Base-by-base conservation (phyloP, 257 asterid species). In the Fraxinus pennsylvanica region DNA sequence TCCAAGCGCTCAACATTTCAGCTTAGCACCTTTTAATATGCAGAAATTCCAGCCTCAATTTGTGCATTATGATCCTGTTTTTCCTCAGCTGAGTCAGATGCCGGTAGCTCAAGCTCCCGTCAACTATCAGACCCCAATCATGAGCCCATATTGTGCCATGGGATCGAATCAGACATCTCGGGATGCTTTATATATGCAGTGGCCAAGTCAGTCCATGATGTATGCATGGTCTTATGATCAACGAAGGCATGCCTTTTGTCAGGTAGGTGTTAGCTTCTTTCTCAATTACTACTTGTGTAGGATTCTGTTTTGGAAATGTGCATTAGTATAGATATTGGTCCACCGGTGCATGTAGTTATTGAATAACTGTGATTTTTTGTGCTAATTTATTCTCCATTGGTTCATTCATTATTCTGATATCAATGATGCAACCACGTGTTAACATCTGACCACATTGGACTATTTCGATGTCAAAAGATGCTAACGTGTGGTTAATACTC, bases 201-300 rank as follows among this genome's bases (percentile, higher is more conserved):
- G 95, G 95, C 97, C 96, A 32, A 86, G 91, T 65, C 98, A 90
- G 84, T 85, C 97, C 66, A 88, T 96, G 96, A 90, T 93, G 91
- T 90, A 89, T 89, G 95, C 97, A 12, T 92, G 89, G 41, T 91
- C 98, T 22, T 92, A 93, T 78, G 98, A 90, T 84, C 98, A 91
- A 81, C 79, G 89, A 41, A 88, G 96, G 63, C 96, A 86, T 73
- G 87, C 84, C 66, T 79, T 85, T 74, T 88, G 91, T 78, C 99
- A 92, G 98, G 99, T 93, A 81, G 14, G 68, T 47, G 7, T 63
- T 29, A 43, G 6, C 10, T 78, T 38, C 84, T 33, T 67, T 59
- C 36, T 70, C 47, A 43, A 32, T 61, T 22, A 17, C 61, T 12
- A 25, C 27, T 3, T 35, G 38, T 13, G 33, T 9, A 21, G 6